Conservation (phyloP, 225 moss, liverwort and hornwort genomes). For the Physcomitrellopsis africana region DNA sequence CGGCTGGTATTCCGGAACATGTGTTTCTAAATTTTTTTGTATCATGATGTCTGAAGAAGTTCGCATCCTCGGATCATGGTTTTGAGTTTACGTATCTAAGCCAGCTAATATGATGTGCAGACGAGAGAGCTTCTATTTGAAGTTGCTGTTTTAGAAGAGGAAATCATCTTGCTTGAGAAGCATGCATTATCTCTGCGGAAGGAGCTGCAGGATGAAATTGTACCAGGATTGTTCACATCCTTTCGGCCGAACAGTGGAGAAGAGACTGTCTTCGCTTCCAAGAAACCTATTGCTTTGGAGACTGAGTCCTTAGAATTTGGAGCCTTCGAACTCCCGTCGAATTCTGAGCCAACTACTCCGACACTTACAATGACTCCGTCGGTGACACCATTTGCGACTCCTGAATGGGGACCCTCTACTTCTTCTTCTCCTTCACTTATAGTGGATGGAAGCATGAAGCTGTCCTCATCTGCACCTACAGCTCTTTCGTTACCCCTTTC, state of each 20-base stretch:
- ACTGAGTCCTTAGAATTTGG: conserved; percentile 41
- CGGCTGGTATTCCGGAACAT: conserved; percentile 9
- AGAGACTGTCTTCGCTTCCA: conserved; percentile 15
- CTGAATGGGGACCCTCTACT: conserved; percentile 46
- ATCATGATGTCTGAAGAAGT: neutral
- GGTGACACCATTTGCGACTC: conserved; percentile 49
- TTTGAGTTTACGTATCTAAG: conserved; percentile 23
- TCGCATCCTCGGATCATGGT: conserved; percentile 9
- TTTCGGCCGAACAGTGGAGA: conserved; percentile 23
- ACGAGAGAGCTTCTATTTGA: conserved; percentile 63
- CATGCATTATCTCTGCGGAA: conserved; percentile 52
- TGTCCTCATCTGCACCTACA: conserved; percentile 27
- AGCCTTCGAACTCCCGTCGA: neutral
- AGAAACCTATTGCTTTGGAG: conserved; percentile 24
- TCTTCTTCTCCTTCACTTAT: conserved; percentile 39
- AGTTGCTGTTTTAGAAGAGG: conserved; percentile 67
- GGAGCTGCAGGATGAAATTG: conserved; percentile 44
- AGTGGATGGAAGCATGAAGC: conserved; percentile 33
- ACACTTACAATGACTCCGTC: conserved; percentile 34
- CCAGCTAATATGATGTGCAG: conserved; percentile 44
- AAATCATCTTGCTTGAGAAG: conserved; percentile 62
- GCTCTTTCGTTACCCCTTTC: conserved; percentile 39
- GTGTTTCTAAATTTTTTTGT: conserved; percentile 16
- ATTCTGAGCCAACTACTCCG: conserved; percentile 51
- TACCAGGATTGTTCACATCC: conserved; percentile 21